Evolutionary conservation across 208 protist species (phyloP).

Genomic region (Leishmania lainsoni): DNA sequence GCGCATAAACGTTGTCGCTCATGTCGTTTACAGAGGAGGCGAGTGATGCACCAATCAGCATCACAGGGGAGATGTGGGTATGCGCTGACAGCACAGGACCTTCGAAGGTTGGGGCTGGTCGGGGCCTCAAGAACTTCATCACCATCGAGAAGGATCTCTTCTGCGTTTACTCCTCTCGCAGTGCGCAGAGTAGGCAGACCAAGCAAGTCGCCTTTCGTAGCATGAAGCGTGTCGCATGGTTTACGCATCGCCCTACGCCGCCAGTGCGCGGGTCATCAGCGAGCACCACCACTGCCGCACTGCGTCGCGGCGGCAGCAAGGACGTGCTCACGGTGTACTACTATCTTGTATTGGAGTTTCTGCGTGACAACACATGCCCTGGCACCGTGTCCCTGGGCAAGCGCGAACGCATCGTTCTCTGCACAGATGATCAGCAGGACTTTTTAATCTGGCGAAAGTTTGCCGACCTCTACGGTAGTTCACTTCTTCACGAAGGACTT

Average conservation of each 20-base stretch:
- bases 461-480: constrained; percentile 63
- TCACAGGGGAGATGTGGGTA: constrained; percentile 80
- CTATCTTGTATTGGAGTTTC: constrained; percentile 83
- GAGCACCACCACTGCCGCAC: background rate
- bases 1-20: background rate
- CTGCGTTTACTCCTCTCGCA: constrained; percentile 65
- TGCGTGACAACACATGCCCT: constrained; percentile 52
- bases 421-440: constrained; percentile 79
- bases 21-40: constrained; percentile 36
- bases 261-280: background rate
- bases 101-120: constrained; percentile 67
- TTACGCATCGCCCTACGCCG: constrained; percentile 61
- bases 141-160: constrained; percentile 72
- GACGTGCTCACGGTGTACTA: constrained; percentile 46
- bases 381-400: constrained; percentile 44
- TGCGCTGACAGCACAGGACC: constrained; percentile 68
- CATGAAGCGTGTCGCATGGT: constrained; percentile 79
- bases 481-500: constrained; percentile 25
- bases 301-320: constrained; percentile 13
- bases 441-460: constrained; percentile 84
- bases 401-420: constrained; percentile 76
- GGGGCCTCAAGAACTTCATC: constrained; percentile 75
- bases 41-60: constrained; percentile 63
- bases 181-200: constrained; percentile 47
- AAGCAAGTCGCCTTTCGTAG: constrained; percentile 74